These are phyloP conservation scores for Magnaporthales sp. DNA, from an alignment of 2,329 filamentous ascomycete species.

Conservation along the genomic window DNA sequence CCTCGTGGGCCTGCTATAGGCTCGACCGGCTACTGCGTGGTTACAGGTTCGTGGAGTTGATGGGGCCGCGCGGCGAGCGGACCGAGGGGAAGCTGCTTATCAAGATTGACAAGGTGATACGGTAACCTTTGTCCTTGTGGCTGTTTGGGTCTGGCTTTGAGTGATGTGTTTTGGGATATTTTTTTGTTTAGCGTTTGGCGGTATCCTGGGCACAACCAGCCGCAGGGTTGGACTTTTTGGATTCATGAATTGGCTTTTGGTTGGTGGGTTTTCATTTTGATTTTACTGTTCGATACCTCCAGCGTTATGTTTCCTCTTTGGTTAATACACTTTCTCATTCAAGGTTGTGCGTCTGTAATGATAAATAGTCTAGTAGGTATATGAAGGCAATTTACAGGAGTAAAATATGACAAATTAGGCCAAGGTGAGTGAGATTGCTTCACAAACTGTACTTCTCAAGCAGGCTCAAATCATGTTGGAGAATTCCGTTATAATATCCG, in stretches of 20 bases:
- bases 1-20: conserved; percentile 51
- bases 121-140: no score
- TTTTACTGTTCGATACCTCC: not conserved
- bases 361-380: no score
- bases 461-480: not conserved
- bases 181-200: not conserved
- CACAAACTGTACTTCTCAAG: not conserved
- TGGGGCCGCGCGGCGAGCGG: conserved; percentile 33
- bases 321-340: not conserved
- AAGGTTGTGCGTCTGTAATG: not conserved
- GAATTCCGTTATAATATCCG: not conserved
- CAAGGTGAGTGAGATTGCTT: no score
- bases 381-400: no score
- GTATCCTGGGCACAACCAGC: not conserved
- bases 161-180: not conserved
- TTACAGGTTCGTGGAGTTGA: conserved; percentile 44
- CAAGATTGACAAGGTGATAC: conserved; percentile 38
- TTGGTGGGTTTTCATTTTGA: not conserved
- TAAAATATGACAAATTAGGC: no score
- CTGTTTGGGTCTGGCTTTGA: not conserved
- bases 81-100: conserved; percentile 42
- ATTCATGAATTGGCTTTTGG: not conserved
- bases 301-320: not conserved
- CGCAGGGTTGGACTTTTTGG: not conserved
- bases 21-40: conserved; percentile 47